These are phyloP conservation scores for Pythium monospermum DNA, from an alignment of 352 stramenopile genomes.

Conservation along the genomic window DNA sequence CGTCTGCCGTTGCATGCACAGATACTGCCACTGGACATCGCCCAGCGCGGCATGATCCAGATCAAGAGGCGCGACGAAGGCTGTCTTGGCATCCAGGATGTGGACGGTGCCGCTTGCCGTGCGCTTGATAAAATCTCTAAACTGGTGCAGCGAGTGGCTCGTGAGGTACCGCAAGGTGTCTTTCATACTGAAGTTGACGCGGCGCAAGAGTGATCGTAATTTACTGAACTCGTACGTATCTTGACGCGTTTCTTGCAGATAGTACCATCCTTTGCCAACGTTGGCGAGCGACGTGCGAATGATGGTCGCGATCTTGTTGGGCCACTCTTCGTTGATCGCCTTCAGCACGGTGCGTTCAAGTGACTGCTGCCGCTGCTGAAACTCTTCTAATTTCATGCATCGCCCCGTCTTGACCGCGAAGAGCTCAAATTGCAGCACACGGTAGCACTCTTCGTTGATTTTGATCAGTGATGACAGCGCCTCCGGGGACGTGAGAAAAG, in stretches of 20 bases:
- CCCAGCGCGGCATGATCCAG: slow-evolving; percentile 55
- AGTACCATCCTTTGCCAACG: slow-evolving; percentile 84
- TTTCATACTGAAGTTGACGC: slow-evolving; percentile 83
- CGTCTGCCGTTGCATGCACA: slow-evolving; percentile 67
- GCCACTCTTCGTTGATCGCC: slow-evolving; percentile 80
- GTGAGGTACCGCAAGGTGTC: slow-evolving; percentile 74
- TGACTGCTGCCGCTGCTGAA: slow-evolving; percentile 73
- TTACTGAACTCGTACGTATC: slow-evolving; percentile 89
- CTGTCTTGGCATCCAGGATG: slow-evolving; percentile 66
- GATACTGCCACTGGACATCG: slow-evolving; percentile 73
- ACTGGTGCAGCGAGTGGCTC: slow-evolving; percentile 66
- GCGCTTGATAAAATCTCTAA: slow-evolving; percentile 62
- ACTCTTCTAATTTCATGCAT: slow-evolving; percentile 84
- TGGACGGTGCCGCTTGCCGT: slow-evolving; percentile 52
- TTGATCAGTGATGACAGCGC: slow-evolving; percentile 69
- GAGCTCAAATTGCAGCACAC: slow-evolving; percentile 71
- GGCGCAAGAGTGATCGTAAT: slow-evolving; percentile 58
- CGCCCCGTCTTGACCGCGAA: slow-evolving; percentile 69
- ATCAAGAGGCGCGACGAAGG: slow-evolving; percentile 63
- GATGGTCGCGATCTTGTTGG: slow-evolving; percentile 56
- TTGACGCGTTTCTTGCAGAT: slow-evolving; percentile 74
- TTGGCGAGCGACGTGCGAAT: slow-evolving; percentile 69
- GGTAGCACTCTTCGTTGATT: slow-evolving; percentile 84
- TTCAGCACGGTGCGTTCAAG: slow-evolving; percentile 71
- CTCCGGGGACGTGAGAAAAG: slow-evolving; percentile 76